Conservation (phyloP, 306 rosid genomes). For the Adenanthera pavonina region DNA sequence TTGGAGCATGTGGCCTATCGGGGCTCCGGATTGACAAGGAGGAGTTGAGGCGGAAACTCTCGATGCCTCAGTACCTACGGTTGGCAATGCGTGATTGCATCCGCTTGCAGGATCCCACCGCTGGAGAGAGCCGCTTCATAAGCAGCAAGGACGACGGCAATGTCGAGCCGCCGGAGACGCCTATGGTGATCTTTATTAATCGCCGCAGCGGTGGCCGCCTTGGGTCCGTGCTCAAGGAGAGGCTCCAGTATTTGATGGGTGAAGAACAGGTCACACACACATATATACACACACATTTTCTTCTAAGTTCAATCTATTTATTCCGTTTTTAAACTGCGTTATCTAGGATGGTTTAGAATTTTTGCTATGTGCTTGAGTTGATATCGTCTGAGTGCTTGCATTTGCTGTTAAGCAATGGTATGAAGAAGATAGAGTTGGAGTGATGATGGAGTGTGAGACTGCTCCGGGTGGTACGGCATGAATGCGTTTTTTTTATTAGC, state of each 20-base stretch:
- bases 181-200: conserved; percentile 82
- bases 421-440: not conserved
- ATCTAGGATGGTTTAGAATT: not conserved
- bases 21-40: conserved; percentile 64
- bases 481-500: not conserved
- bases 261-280: conserved; percentile 74
- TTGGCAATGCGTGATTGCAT: conserved; percentile 80
- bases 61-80: conserved; percentile 80
- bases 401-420: not conserved
- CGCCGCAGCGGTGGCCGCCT: conserved; percentile 84
- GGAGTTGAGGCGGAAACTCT: conserved; percentile 56
- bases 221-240: conserved; percentile 78
- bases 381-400: not conserved
- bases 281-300: no score
- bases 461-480: not conserved
- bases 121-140: conserved; percentile 49
- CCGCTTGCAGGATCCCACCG: conserved; percentile 52
- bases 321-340: not conserved
- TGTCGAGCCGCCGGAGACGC: conserved; percentile 52
- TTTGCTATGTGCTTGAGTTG: not conserved
- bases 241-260: conserved; percentile 75
- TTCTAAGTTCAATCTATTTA: not conserved
- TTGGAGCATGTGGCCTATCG: conserved; percentile 64
- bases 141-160: not conserved
- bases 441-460: not conserved